These are phyloP conservation scores for Erysimum pusillum DNA, from an alignment of 441 rosid genomes.

Conservation along the genomic window DNA sequence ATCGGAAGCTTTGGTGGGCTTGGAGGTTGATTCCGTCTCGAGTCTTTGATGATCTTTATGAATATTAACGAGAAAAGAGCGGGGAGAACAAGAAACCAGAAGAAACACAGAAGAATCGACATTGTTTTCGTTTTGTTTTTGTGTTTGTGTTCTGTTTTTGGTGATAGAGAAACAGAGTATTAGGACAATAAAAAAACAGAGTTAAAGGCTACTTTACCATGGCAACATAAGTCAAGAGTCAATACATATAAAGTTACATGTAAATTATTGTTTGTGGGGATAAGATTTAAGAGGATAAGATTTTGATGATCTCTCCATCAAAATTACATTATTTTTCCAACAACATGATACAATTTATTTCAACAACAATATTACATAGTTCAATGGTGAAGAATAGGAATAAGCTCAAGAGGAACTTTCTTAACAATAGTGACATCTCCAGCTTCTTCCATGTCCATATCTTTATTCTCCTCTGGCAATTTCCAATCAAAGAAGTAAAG, in stretches of 20 bases:
- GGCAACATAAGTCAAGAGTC: background rate
- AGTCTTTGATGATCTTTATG: background rate
- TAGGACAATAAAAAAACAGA: background rate
- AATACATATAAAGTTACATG: background rate
- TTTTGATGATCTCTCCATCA: background rate
- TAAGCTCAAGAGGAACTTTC: conserved; percentile 40
- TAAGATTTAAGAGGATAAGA: background rate
- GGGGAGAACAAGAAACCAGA: background rate
- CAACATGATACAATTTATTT: background rate
- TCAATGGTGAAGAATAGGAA: conserved; percentile 26
- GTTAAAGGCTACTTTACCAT: background rate
- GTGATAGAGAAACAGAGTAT: background rate
- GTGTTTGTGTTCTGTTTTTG: conserved; percentile 11
- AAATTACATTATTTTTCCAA: background rate
- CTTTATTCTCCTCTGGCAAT: background rate
- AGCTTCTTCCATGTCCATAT: conserved; percentile 37
- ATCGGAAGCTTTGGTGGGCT: conserved; percentile 59
- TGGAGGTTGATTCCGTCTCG: conserved; percentile 48
- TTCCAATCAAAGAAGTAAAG: background rate
- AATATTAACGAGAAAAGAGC: conserved; percentile 1
- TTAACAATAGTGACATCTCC: conserved; percentile 17
- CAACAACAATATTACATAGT: conserved; percentile 32
- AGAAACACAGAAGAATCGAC: conserved; percentile 28
- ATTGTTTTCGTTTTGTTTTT: conserved; percentile 21
- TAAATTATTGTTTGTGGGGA: background rate